phyloP scores from a whole-genome alignment of 2,329 filamentous ascomycete genomes.

The Botrytis sinoallii region DNA sequence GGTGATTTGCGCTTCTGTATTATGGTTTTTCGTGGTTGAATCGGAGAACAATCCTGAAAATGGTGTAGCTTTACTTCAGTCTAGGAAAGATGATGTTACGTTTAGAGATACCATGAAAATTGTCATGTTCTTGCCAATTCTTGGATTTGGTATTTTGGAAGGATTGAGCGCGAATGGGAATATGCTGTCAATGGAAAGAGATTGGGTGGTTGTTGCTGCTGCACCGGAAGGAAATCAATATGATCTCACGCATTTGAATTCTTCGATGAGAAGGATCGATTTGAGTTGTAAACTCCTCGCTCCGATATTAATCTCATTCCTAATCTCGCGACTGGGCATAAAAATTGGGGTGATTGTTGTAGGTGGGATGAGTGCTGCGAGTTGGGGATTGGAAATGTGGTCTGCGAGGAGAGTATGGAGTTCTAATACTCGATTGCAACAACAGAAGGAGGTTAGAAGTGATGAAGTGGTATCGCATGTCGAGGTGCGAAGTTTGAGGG shows the following conservation, averaged over 20 bases:
- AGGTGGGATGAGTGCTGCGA: constrained; percentile 44
- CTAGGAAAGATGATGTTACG: not conserved
- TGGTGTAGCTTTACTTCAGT: not conserved
- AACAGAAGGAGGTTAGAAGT: constrained; percentile 32
- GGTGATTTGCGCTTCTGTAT: constrained; percentile 41
- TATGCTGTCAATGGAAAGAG: constrained; percentile 47
- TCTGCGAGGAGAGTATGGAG: constrained; percentile 43
- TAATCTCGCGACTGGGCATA: constrained; percentile 44
- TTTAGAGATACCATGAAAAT: constrained; percentile 32
- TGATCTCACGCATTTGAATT: constrained; percentile 47
- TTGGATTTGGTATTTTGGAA: constrained; percentile 43
- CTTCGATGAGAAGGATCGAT: constrained; percentile 56
- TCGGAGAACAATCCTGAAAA: not conserved
- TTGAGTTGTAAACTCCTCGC: constrained; percentile 55
- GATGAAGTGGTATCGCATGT: not conserved
- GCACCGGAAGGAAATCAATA: constrained; percentile 37
- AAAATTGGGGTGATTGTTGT: constrained; percentile 46
- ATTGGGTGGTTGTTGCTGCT: constrained; percentile 44
- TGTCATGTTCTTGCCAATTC: constrained; percentile 38
- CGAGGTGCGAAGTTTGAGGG: not conserved
- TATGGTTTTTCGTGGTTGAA: constrained; percentile 42
- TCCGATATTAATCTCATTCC: constrained; percentile 49
- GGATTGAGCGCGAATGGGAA: constrained; percentile 44
- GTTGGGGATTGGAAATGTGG: constrained; percentile 42
- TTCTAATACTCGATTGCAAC: constrained; percentile 33